These are phyloP conservation scores for Poa pratensis DNA, from an alignment of 176 grass and related monocot species.

Conservation along the genomic window DNA sequence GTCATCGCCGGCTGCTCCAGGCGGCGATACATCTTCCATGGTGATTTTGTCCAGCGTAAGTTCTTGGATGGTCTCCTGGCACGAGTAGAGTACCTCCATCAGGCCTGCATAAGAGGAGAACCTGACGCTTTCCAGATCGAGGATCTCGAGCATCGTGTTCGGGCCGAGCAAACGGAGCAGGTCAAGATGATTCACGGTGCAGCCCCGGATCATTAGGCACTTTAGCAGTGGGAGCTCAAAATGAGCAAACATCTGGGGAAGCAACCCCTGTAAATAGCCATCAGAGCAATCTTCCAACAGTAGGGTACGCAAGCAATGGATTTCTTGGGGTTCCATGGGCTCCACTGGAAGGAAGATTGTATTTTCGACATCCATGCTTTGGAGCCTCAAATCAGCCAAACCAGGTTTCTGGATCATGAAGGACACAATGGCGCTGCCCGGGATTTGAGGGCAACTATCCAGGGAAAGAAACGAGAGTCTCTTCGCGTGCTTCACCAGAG, in stretches of 20 bases:
- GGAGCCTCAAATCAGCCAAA: neutral
- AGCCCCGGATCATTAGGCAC: neutral
- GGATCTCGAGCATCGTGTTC: neutral
- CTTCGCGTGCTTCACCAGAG: neutral
- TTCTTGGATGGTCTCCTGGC: neutral
- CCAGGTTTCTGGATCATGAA: neutral
- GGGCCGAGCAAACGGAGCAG: neutral
- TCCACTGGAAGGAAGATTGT: neutral
- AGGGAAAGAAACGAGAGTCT: slow-evolving; percentile 3
- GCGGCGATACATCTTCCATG: neutral
- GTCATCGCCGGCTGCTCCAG: neutral
- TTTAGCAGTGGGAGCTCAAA: neutral
- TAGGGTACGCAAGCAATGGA: neutral
- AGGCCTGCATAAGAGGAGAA: neutral
- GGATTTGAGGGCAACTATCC: neutral
- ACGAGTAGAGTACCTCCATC: neutral
- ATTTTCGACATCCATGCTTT: neutral
- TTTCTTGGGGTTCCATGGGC: neutral
- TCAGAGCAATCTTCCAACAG: neutral
- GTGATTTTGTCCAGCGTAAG: neutral
- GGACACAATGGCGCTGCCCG: neutral
- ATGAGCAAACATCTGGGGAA: neutral
- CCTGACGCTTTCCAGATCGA: neutral
- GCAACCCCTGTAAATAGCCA: neutral
- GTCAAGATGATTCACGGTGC: slow-evolving; percentile 7